These are phyloP conservation scores for Pythium aristosporum DNA, from an alignment of 352 stramenopile species.

Conservation along the genomic window DNA sequence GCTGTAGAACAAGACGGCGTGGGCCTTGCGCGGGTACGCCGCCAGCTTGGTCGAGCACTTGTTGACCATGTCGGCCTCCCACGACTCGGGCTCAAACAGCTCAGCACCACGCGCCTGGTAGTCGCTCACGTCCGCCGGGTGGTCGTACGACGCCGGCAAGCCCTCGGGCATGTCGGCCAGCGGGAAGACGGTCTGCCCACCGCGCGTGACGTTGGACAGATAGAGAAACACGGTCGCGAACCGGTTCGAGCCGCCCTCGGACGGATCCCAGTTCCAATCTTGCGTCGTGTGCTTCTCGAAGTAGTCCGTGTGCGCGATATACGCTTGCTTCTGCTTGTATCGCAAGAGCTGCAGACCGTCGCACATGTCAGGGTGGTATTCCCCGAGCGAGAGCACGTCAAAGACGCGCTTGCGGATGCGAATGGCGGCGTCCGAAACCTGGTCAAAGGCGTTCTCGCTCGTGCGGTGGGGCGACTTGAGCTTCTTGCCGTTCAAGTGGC, in stretches of 20 bases:
- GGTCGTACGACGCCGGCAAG: conserved; percentile 50
- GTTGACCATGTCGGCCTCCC: conserved; percentile 76
- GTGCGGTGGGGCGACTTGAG: conserved; percentile 70
- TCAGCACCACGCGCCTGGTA: conserved; percentile 41
- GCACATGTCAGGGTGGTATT: conserved; percentile 89
- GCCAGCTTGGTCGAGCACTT: conserved; percentile 79
- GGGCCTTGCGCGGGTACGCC: conserved; percentile 80
- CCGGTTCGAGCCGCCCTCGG: conserved; percentile 71
- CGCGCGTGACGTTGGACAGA: conserved; percentile 72
- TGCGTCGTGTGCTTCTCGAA: conserved; percentile 62
- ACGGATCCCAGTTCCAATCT: conserved; percentile 78
- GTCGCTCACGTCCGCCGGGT: conserved; percentile 45
- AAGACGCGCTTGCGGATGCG: conserved; percentile 87
- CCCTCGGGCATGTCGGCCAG: conserved; percentile 67
- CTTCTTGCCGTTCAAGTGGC: conserved; percentile 71
- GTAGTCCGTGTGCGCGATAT: conserved; percentile 94
- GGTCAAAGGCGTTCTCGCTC: conserved; percentile 89
- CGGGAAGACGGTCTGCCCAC: conserved; percentile 86
- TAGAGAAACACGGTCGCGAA: conserved; percentile 87
- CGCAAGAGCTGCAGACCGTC: conserved; percentile 95
- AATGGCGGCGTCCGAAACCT: conserved; percentile 68
- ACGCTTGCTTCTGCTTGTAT: conserved; percentile 95
- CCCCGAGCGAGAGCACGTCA: conserved; percentile 86
- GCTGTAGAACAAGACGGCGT: conserved; percentile 98
- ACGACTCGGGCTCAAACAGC: conserved; percentile 65